Base-by-base conservation (phyloP, 2,329 filamentous ascomycete genomes). In the Hypoxylon sp. region DNA sequence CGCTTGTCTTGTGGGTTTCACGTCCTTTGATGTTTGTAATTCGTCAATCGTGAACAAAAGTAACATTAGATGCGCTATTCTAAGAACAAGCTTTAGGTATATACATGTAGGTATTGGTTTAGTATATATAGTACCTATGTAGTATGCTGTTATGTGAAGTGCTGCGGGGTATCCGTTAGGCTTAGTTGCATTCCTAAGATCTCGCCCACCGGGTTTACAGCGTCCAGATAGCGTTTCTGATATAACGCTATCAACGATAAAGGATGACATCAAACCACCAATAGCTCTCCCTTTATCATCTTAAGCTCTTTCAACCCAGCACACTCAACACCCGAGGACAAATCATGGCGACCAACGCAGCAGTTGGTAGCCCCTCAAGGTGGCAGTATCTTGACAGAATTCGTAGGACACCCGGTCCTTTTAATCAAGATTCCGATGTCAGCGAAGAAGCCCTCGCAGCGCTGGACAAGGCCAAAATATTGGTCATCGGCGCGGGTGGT, bases 361-460 rank as follows among this genome's bases (percentile, higher is more conserved):
- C 42, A 51, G 59, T 29, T 53, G 54, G 63, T 64, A 73, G 51
- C 60, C 69, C 72, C 60, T 65, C 56, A 55, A 65, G 60, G 70
- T 97, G 94, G 94, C 90, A 89, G 80, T 91, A 97, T 79, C 87
- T 98, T 63, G 90, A 98, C 81, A 91, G 87, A 69, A 90, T 98
- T 71, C 87, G 97, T 63, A 90, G 86, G 65, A 91, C 90, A 33
- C 83, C 87, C 3, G 95, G 96, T 1, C 94, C 96, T 1, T 97
- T 93, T 79, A 94, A 92, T 35, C 91, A 94, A 71, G 86, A 89
- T 29, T 88, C 82, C 6, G 83, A 83, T 14, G 83, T 83, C 26
- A 83, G 83, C 53, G 84, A 86, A 55, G 85, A 88, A 70, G 83
- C 83, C 24, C 80, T 88, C 5, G 81, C 83, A 6, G 83, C 84